phyloP scores from a whole-genome alignment of 768 basidiomycete species.

The Podaxis sp. region DNA sequence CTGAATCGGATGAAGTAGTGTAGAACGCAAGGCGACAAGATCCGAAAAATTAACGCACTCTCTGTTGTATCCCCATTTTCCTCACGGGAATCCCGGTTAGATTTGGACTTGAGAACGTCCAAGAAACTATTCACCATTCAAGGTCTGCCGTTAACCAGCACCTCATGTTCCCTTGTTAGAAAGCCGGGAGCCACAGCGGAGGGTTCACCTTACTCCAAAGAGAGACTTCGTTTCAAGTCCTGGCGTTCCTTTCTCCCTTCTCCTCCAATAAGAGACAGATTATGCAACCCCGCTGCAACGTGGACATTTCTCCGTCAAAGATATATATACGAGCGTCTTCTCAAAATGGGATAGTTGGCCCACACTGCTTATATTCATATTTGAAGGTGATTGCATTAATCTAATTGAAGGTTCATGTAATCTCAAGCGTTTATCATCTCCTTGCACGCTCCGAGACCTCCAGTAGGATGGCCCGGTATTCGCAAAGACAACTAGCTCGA shows the following conservation, averaged over 20 bases:
- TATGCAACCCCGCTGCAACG: slow-evolving; percentile 6
- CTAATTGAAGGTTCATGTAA: background rate
- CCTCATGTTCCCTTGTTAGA: background rate
- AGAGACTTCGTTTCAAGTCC: background rate
- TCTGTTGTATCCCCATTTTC: background rate
- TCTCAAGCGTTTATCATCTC: background rate
- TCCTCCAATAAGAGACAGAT: background rate
- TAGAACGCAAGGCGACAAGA: background rate
- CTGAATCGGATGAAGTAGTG: no score
- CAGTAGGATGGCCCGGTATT: no score
- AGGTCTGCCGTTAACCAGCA: background rate
- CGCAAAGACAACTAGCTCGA: no score
- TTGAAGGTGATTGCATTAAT: background rate
- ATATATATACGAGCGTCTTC: background rate
- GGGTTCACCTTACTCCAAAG: background rate
- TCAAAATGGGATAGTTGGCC: background rate
- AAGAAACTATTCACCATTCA: background rate
- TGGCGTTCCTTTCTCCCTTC: background rate
- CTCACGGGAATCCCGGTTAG: background rate
- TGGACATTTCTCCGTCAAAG: background rate
- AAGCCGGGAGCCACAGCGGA: background rate
- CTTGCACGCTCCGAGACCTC: background rate
- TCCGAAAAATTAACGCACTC: background rate
- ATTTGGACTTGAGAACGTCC: background rate
- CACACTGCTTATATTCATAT: background rate